These are phyloP conservation scores for Fomitopsis pinicola DNA, from an alignment of 1,284 basidiomycete genomes.

Conservation along the genomic window DNA sequence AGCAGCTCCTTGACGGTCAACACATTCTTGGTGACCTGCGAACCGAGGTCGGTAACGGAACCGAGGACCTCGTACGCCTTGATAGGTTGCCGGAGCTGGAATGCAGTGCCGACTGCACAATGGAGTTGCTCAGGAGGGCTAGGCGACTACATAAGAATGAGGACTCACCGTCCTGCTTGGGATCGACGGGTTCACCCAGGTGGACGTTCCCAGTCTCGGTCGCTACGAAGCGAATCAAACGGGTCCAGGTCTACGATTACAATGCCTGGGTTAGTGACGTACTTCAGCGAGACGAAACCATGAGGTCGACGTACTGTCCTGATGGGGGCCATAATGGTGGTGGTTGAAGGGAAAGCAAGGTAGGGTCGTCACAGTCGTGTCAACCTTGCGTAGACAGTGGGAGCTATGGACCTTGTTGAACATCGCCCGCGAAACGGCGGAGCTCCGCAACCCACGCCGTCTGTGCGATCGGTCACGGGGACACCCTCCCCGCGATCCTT, in stretches of 20 bases:
- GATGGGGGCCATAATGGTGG: slow-evolving; percentile 52
- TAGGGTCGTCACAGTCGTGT: neutral
- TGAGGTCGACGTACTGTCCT: slow-evolving; percentile 41
- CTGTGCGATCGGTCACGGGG: slow-evolving; percentile 1
- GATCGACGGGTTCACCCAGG: slow-evolving; percentile 73
- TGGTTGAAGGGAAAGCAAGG: neutral
- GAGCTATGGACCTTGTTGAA: neutral
- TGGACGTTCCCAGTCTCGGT: slow-evolving; percentile 71
- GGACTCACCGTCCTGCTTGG: slow-evolving; percentile 55
- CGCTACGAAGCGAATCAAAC: slow-evolving; percentile 81
- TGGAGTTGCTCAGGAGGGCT: neutral
- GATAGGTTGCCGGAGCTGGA: slow-evolving; percentile 47
- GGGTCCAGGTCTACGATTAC: slow-evolving; percentile 60
- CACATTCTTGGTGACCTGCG: slow-evolving; percentile 56
- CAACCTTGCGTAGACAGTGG: neutral
- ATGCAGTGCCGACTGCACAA: slow-evolving; percentile 61
- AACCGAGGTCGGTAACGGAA: slow-evolving; percentile 57
- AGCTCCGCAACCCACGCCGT: slow-evolving; percentile 7
- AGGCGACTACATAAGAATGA: neutral
- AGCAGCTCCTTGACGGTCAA: slow-evolving; percentile 71
- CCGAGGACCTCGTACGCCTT: slow-evolving; percentile 68
- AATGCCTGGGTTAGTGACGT: neutral
- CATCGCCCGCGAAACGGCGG: slow-evolving; percentile 6
- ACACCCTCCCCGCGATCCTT: neutral
- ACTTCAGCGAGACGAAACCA: neutral